Base-by-base conservation (phyloP, 2,329 filamentous ascomycete species). In the Pseudogymnoascus sp. region DNA sequence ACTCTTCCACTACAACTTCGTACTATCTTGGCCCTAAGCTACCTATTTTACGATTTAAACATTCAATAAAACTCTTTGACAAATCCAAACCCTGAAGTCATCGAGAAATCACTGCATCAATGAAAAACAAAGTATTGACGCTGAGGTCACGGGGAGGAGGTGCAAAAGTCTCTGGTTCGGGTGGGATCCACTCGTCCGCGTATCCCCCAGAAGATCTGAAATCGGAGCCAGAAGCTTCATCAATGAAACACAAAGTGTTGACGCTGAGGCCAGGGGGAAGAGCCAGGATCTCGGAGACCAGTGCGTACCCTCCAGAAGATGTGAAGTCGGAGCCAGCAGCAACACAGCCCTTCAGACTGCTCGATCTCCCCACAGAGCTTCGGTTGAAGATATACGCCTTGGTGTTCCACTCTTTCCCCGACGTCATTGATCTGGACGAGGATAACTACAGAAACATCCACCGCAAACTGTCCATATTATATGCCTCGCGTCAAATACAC, bases 301-400 rank as follows among this genome's bases (percentile, higher is more conserved):
- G n/a, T 4, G 10, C 42, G 15, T 61, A 55, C 42, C 21, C 42
- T 15, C 3, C 21, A 15, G 31, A 51, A 29, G 42, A 55, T 33
- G 48, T 33, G n/a, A 27, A 39, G 15, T 15, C 44, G 33, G 15
- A 33, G 29, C 21, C 48, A 17, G 29, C 17, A 4, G 5, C 29
- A 55, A 33, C 48, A 27, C 36, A 74, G 48, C 79, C 83, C 0
- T 90, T 90, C 62, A 81, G 77, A 6, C 89, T 92, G 71, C 79
- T 91, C 63, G 77, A 82, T 31, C 76, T 92, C 1, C 89, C 89
- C 0, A 80, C 83, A 0, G 89, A 92, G 70, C 73, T 92, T 31
- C 85, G 89, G 6, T 77, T 88, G 63, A 83, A 84, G 68, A 82
- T 92, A 10, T 92, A 91, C 71, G 80, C 78, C 39, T 78, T 85